A percentile compares a stretch with the other conserved stretches of the same genome.
These are phyloP conservation scores for Hibiscus syriacus DNA, from an alignment of 345 rosid genomes.

Conservation along the genomic window DNA sequence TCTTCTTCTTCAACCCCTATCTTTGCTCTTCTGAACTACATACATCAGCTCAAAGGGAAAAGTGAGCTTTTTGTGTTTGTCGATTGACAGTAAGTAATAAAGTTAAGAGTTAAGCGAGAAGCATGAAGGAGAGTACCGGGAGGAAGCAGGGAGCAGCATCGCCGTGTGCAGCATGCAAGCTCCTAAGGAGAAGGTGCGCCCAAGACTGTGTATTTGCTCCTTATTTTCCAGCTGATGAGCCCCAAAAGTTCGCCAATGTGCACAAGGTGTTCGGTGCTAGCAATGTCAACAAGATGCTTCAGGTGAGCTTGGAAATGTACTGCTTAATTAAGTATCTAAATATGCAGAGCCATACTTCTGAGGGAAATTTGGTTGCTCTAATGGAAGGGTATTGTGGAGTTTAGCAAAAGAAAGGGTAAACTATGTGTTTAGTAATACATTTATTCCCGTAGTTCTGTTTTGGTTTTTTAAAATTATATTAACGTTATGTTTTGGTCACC, in stretches of 20 bases:
- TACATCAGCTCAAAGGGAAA: background rate
- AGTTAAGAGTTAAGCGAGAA: background rate
- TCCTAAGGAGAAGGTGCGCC: slow-evolving; percentile 76
- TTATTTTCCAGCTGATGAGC: slow-evolving; percentile 88
- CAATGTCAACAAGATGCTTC: slow-evolving; percentile 94
- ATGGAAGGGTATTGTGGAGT: too few relatives aligned
- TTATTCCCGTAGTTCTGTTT: too few relatives aligned
- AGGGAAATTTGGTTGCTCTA: too few relatives aligned
- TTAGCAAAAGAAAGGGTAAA: too few relatives aligned
- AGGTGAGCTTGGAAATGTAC: slow-evolving; percentile 32
- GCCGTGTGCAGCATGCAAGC: slow-evolving; percentile 93
- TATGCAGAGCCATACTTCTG: too few relatives aligned
- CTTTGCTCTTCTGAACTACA: background rate
- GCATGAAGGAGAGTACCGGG: slow-evolving; percentile 49
- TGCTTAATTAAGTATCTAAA: background rate
- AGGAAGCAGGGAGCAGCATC: slow-evolving; percentile 62
- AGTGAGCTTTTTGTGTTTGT: background rate
- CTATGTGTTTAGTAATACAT: too few relatives aligned
- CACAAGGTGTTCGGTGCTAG: slow-evolving; percentile 97
- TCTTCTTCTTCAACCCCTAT: background rate
- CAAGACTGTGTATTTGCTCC: slow-evolving; percentile 84
- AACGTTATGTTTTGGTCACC: too few relatives aligned
- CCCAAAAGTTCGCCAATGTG: slow-evolving; percentile 84
- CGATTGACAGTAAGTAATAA: background rate
- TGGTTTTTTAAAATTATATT: too few relatives aligned